A percentile compares a stretch with the other conserved stretches of the same genome.
phyloP scores from a whole-genome alignment of 306 rosid species.

The Citrullus colocynthis region DNA sequence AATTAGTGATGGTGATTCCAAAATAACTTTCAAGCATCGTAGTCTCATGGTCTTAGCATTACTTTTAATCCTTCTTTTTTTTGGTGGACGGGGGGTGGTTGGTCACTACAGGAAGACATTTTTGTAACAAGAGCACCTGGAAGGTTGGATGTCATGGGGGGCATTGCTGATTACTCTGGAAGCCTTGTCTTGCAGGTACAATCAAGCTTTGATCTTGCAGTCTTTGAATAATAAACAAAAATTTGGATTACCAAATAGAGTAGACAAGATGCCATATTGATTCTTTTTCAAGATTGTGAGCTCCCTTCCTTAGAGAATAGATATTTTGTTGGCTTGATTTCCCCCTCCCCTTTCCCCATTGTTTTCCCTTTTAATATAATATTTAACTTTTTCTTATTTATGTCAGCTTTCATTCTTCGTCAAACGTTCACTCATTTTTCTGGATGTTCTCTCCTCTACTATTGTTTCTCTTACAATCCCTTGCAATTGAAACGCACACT shows the following conservation, averaged over 20 bases:
- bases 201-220: not conserved
- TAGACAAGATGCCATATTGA: not conserved
- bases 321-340: not conserved
- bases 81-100: not conserved
- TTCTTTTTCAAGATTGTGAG: not conserved
- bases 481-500: too few species aligned
- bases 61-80: not conserved
- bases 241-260: conserved; percentile 2
- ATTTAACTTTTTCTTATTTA: too few species aligned
- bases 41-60: not conserved
- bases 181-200: conserved; percentile 90
- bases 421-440: not conserved
- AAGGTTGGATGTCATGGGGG: conserved; percentile 95
- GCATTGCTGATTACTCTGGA: conserved; percentile 97
- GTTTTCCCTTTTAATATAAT: not conserved
- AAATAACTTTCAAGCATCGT: not conserved
- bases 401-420: not conserved
- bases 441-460: not conserved
- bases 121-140: conserved; percentile 95
- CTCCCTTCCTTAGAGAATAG: not conserved
- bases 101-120: conserved; percentile 53
- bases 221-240: not conserved
- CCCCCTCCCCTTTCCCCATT: not conserved
- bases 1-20: not conserved
- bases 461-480: not conserved